Conservation (phyloP, 2,329 filamentous ascomycete genomes). For the Cytospora piceae region DNA sequence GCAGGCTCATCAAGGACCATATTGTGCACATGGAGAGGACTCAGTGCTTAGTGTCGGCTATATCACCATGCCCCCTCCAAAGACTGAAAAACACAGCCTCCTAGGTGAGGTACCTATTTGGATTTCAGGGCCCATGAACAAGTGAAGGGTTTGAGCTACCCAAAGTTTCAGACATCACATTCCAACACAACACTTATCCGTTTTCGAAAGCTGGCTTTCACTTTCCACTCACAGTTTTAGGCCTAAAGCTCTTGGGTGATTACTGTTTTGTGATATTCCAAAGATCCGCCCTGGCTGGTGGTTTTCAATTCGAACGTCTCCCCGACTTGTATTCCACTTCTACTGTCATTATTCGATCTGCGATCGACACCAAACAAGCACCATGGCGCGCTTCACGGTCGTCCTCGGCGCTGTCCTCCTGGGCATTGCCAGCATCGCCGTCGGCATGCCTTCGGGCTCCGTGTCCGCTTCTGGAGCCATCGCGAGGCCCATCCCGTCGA, state of each 20-base stretch:
- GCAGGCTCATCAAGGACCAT: background rate
- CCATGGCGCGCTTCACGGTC: slow-evolving; percentile 1
- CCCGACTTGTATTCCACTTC: background rate
- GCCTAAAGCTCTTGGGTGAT: background rate
- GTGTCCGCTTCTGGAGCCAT: background rate
- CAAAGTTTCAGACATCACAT: background rate
- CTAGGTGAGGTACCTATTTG: background rate
- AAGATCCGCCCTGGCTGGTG: background rate
- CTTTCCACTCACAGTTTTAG: background rate
- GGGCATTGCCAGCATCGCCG: slow-evolving; percentile 4
- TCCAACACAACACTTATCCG: background rate
- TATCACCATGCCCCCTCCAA: background rate
- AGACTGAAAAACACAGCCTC: background rate
- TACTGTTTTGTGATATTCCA: background rate
- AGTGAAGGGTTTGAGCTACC: background rate
- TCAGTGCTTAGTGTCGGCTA: background rate
- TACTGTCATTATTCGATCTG: background rate
- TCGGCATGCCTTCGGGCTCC: background rate
- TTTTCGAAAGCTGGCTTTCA: background rate
- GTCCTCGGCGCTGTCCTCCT: slow-evolving; percentile 9
- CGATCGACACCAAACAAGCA: background rate
- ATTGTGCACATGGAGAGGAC: background rate
- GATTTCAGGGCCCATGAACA: background rate
- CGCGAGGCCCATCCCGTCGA: background rate
- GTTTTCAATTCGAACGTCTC: background rate